phyloP scores from a whole-genome alignment of 1,139 yeast genomes.

The Suhomyces panamericanus region DNA sequence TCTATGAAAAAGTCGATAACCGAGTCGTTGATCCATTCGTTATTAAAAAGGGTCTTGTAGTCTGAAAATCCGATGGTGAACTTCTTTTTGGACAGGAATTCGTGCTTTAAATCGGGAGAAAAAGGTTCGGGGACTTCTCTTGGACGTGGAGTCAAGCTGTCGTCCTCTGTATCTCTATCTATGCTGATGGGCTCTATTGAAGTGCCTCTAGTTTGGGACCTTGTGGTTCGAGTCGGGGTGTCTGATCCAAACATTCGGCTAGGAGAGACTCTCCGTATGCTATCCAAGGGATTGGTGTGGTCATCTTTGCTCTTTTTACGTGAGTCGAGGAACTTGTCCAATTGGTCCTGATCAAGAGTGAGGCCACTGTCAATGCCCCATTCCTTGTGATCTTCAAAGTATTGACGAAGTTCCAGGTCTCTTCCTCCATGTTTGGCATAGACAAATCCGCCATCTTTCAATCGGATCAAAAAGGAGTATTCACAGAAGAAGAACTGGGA shows the following conservation, averaged over 20 bases:
- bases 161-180: constrained; percentile 4
- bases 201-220: constrained; percentile 7
- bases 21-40: constrained; percentile 76
- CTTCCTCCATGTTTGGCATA: constrained; percentile 12
- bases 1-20: constrained; percentile 71
- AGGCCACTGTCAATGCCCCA: constrained; percentile 11
- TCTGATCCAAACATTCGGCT: constrained; percentile 1
- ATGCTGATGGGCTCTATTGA: constrained; percentile 7
- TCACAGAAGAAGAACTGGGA: constrained; percentile 14
- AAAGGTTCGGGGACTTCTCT: constrained; percentile 28
- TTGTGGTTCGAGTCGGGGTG: constrained; percentile 1
- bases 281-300: constrained; percentile 2
- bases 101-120: constrained; percentile 52
- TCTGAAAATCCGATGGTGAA: constrained; percentile 60
- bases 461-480: constrained; percentile 10
- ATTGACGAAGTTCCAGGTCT: constrained; percentile 12
- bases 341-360: constrained; percentile 7
- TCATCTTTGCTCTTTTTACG: constrained; percentile 2
- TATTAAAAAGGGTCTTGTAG: constrained; percentile 65
- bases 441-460: constrained; percentile 12
- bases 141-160: constrained; percentile 5
- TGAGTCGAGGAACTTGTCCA: constrained; percentile 4
- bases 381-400: constrained; percentile 8
- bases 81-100: constrained; percentile 46
- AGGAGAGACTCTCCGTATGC: constrained; percentile 7